phyloP scores from a whole-genome alignment of 2,329 filamentous ascomycete genomes.

The Colletotrichum neosansevieriae region DNA sequence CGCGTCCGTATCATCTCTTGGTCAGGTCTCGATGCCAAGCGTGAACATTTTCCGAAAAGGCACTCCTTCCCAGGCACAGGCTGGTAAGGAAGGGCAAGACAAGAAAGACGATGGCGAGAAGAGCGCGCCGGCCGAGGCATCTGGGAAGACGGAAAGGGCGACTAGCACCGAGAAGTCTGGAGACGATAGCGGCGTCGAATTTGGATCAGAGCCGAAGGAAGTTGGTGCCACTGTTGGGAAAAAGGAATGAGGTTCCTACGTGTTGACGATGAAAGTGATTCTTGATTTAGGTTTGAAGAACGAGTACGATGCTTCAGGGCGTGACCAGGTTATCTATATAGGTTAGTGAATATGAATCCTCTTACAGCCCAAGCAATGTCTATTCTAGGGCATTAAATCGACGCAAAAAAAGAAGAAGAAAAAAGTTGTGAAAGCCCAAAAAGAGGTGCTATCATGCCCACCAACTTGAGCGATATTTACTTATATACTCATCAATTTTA shows the following conservation, averaged over 20 bases:
- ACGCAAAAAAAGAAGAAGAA: too few species aligned
- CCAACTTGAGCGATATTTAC: too few species aligned
- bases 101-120: neutral
- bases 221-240: neutral
- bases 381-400: too few species aligned
- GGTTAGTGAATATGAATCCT: too few species aligned
- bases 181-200: neutral
- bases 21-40: conserved; percentile 48
- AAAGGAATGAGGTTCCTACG: neutral
- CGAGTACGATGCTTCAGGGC: neutral
- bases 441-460: too few species aligned
- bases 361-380: too few species aligned
- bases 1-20: conserved; percentile 46
- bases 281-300: neutral
- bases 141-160: neutral
- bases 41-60: conserved; percentile 49
- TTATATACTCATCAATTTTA: too few species aligned
- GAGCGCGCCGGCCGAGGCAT: neutral
- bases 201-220: neutral
- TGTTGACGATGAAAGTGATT: too few species aligned
- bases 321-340: too few species aligned
- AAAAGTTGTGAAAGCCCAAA: too few species aligned
- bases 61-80: conserved; percentile 12
- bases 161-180: neutral
- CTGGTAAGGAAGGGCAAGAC: neutral